Evolutionary conservation across 306 rosid genomes (phyloP).

Genomic region (Cajanus cajan): DNA sequence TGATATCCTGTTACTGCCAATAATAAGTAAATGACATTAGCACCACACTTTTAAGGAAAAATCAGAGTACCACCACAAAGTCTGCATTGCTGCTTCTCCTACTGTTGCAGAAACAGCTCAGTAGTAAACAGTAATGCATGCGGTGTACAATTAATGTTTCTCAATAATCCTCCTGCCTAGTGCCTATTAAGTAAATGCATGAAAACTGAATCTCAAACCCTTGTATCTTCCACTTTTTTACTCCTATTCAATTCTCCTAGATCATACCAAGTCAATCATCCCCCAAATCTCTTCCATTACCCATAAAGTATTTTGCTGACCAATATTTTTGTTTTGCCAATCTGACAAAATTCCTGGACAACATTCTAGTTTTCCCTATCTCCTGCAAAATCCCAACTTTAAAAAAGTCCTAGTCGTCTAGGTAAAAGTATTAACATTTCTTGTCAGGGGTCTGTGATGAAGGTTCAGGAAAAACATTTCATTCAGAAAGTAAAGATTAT

Average conservation of each 20-base stretch:
- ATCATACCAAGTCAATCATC: background rate
- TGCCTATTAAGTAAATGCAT: conserved; percentile 2
- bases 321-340: conserved; percentile 1
- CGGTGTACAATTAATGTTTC: background rate
- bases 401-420: background rate
- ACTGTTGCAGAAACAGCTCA: background rate
- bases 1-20: conserved; percentile 3
- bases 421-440: background rate
- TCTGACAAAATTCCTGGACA: background rate
- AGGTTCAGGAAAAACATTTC: conserved; percentile 9
- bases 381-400: background rate
- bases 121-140: background rate
- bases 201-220: conserved; percentile 13
- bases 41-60: conserved; percentile 1
- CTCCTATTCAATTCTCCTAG: conserved; percentile 22
- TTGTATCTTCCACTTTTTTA: background rate
- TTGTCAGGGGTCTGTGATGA: background rate
- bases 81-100: background rate
- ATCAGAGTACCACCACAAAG: background rate
- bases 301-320: background rate
- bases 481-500: background rate
- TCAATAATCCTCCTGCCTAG: background rate
- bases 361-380: conserved; percentile 14
- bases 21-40: conserved; percentile 3
- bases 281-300: background rate